phyloP scores from a whole-genome alignment of 2,329 filamentous ascomycete genomes.

The Anthostomella pinea region DNA sequence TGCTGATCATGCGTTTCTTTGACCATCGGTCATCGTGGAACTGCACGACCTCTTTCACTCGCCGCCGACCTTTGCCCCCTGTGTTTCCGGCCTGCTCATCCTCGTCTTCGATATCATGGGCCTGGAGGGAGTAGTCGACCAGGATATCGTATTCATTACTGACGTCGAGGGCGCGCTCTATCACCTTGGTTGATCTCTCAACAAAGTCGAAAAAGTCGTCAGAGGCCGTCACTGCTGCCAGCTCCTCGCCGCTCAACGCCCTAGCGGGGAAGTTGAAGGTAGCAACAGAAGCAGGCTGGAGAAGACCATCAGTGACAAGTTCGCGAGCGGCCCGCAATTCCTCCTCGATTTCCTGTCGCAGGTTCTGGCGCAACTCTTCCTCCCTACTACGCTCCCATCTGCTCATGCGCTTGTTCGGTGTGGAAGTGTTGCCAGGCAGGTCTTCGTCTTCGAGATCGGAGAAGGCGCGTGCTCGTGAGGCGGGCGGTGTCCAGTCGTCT shows the following conservation, averaged over 20 bases:
- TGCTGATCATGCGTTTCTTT: slow-evolving; percentile 95
- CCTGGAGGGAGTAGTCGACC: slow-evolving; percentile 86
- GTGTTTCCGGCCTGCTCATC: slow-evolving; percentile 73
- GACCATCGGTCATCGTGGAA: slow-evolving; percentile 96
- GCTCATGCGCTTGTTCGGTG: slow-evolving; percentile 71
- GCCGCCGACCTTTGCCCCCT: slow-evolving; percentile 67
- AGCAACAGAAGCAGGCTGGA: slow-evolving; percentile 41
- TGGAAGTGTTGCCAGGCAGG: slow-evolving; percentile 50
- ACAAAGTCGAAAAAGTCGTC: slow-evolving; percentile 94
- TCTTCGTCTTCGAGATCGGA: slow-evolving; percentile 64
- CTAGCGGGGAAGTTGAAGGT: slow-evolving; percentile 70
- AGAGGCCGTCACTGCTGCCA: slow-evolving; percentile 85
- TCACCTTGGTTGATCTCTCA: slow-evolving; percentile 92
- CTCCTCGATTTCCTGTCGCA: slow-evolving; percentile 88
- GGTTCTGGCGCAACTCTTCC: slow-evolving; percentile 81
- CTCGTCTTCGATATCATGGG: slow-evolving; percentile 73
- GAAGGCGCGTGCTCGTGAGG: slow-evolving; percentile 50
- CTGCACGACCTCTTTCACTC: slow-evolving; percentile 83
- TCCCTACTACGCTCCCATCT: slow-evolving; percentile 78
- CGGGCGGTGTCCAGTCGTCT: slow-evolving; percentile 63
- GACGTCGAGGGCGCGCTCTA: slow-evolving; percentile 86
- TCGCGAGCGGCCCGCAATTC: slow-evolving; percentile 75
- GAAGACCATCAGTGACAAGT: slow-evolving; percentile 49
- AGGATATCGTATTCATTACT: slow-evolving; percentile 87
- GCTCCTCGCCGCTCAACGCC: slow-evolving; percentile 77